Evolutionary conservation across 106 monocot genomes (phyloP), one percentile per base, ranked within the genome.

Genomic region (Chionographis japonica): DNA sequence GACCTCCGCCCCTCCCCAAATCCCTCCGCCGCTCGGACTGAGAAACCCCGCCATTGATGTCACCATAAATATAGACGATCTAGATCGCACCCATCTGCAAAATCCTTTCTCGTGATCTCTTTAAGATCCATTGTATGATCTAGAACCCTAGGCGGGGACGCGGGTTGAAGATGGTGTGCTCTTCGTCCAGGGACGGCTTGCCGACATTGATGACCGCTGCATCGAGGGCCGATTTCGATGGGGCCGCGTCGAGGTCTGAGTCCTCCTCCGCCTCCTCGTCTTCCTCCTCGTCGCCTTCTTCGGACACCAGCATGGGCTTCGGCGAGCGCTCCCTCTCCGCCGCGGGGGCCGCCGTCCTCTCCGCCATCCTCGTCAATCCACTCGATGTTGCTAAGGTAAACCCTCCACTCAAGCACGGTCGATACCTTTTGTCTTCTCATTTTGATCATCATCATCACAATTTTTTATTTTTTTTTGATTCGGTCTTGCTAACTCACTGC

Each of bases 361-460:
- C 94, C 11, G 94, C 94, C 4, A 56, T 94, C 53, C 41, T 94
- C 56, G 87, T 90, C 42, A 94, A 94, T 37, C 94, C 94, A 14
- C 94, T 94, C 49, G 94, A 94, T 58, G 88, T 94, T 58, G 90
- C 85, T 10, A 94, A 94, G 94, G 94, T 94, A 60, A 46, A 6
- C 9, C 5, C 5, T 8, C 51, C 18, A 6, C 5, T 66, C 11
- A 38, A 8, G 2, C 58, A 58, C 5, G 55, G 19, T 63, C 35
- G 8, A 13, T 36, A n/a, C 10, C 3, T 42, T 19, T 16, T n/a
- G 50, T 3, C 36, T 50, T 10, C 3, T 13, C 6, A 15, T 52
- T 9, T 13, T 62, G 36, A 53, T 43, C 1, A 27, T 27, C 27
- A 27, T 27, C 27, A 27, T 27, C 27, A 27, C 27, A 27, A 27